Percentiles rank a stretch among this genome's conserved stretches.
Conservation (phyloP, 2,329 filamentous ascomycete species). For the Clarireedia homoeocarpa region DNA sequence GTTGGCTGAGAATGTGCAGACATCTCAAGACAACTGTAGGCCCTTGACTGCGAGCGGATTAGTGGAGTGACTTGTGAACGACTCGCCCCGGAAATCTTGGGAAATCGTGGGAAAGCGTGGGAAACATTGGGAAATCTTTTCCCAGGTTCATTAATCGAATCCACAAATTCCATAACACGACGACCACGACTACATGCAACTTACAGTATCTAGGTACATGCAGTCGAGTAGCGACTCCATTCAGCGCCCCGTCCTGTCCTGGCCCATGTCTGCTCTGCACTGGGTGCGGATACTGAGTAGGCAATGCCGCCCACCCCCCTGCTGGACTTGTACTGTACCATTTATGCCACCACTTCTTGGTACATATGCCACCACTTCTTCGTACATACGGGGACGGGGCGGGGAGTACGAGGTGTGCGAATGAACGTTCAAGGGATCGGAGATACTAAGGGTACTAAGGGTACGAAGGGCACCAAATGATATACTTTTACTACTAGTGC, state of each 20-base stretch:
- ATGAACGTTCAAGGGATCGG: too few relatives aligned
- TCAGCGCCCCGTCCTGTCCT: neutral
- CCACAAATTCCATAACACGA: slow-evolving; percentile 9
- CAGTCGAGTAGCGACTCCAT: neutral
- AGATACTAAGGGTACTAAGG: too few relatives aligned
- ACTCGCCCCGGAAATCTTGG: neutral
- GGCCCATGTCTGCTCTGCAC: too few relatives aligned
- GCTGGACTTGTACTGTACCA: too few relatives aligned
- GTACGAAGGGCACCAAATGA: too few relatives aligned
- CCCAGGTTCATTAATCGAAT: neutral
- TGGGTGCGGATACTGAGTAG: too few relatives aligned
- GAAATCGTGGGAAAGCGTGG: neutral
- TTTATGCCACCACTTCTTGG: too few relatives aligned
- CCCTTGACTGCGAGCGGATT: neutral
- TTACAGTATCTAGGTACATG: slow-evolving; percentile 1
- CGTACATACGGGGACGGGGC: too few relatives aligned
- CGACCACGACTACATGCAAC: slow-evolving; percentile 4
- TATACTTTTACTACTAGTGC: neutral
- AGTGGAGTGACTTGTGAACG: neutral
- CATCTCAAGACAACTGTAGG: neutral
- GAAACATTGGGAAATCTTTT: too few relatives aligned
- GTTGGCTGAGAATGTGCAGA: neutral
- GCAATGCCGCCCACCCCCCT: too few relatives aligned
- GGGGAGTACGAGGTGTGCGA: too few relatives aligned
- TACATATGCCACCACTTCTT: too few relatives aligned